Evolutionary conservation across 495 filamentous ascomycete species (phyloP), one percentile per base, ranked within the genome.

Genomic region (Evernia prunastri): DNA sequence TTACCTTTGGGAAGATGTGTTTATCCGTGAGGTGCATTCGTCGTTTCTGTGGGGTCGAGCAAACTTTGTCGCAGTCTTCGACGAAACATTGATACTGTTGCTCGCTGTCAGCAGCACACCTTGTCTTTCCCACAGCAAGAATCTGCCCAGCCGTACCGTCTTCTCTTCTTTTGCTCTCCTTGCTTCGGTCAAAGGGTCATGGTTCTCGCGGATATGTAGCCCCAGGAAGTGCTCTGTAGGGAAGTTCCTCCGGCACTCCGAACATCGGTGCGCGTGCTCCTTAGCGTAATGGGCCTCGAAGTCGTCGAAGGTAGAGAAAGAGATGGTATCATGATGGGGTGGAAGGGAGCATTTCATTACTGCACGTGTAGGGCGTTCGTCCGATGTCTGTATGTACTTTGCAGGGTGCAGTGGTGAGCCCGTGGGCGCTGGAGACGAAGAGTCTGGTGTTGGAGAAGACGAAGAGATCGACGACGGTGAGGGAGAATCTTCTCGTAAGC

Each of bases 121-220:
- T 6, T 35, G 2, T 31, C 20, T 9, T 29, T 33, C 20, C 17
- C 20, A n/a, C 7, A 25, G 5, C 11, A 56, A 8, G 18, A 17
- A 40, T 56, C 31, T 20, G 60, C 40, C 25, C 12, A 31, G n/a
- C 77, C 87, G 72, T 79, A 95, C 91, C 3, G 88, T 96, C 66
- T 91, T 93, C 72, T 96, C 93, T 35, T 90, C 93, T 51, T 83
- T 81, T 54, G 89, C 91, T 67, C 83, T 81, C 63, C 78, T 82
- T n/a, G 88, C 82, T 42, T 82, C 85, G 43, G 78, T 79, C 54
- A 97, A 78, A 3, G 89, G 80, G 77, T 98, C 92, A 77, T 98
- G 94, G 64, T 89, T 90, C 74, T 98, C 94, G 66, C 89, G 84
- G 65, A 97, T 96, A 74, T 98, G 94, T 4, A 98, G 71, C 67